Percentiles rank a stretch among this genome's conserved stretches.
phyloP scores from a whole-genome alignment of 441 rosid genomes.

The Gossypium davidsonii region DNA sequence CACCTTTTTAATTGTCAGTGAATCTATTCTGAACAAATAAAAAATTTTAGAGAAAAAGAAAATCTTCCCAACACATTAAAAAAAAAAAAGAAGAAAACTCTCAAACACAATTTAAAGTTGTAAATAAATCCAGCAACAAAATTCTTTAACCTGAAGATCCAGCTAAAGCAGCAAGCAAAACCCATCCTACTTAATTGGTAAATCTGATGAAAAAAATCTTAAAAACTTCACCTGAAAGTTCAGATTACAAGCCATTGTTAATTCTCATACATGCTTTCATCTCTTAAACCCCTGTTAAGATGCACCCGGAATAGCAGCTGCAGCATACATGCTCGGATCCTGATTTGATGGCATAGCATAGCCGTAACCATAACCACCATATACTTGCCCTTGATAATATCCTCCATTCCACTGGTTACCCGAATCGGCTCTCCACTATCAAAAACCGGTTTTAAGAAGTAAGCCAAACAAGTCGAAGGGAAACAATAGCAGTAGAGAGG shows the following conservation, averaged over 20 bases:
- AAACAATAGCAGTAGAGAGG: not conserved
- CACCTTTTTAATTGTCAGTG: not conserved
- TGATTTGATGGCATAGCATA: conserved; percentile 36
- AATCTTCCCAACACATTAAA: conserved; percentile 9
- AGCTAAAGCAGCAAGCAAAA: conserved; percentile 19
- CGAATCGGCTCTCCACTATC: conserved; percentile 53
- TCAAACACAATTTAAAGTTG: conserved; percentile 21
- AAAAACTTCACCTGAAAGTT: conserved; percentile 9
- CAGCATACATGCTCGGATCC: conserved; percentile 40
- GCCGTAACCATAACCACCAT: conserved; percentile 46
- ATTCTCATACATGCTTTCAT: not conserved
- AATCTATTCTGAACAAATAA: not conserved
- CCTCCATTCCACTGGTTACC: conserved; percentile 66
- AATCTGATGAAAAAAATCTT: conserved; percentile 10
- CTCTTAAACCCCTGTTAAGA: conserved; percentile 26
- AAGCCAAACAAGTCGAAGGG: not conserved
- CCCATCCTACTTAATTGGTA: conserved; percentile 21
- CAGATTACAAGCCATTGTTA: conserved; percentile 19
- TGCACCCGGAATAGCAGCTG: conserved; percentile 46
- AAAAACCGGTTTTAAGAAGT: conserved; percentile 5
- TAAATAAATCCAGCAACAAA: conserved; percentile 33
- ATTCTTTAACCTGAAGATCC: conserved; percentile 23
- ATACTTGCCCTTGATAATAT: conserved; percentile 57
- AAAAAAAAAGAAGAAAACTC: not conserved
- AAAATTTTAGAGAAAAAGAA: not conserved